A percentile compares a stretch with the other conserved stretches of the same genome.
These are phyloP conservation scores for Ustilaginoidea virens DNA, from an alignment of 2,329 filamentous ascomycete genomes.

Conservation along the genomic window DNA sequence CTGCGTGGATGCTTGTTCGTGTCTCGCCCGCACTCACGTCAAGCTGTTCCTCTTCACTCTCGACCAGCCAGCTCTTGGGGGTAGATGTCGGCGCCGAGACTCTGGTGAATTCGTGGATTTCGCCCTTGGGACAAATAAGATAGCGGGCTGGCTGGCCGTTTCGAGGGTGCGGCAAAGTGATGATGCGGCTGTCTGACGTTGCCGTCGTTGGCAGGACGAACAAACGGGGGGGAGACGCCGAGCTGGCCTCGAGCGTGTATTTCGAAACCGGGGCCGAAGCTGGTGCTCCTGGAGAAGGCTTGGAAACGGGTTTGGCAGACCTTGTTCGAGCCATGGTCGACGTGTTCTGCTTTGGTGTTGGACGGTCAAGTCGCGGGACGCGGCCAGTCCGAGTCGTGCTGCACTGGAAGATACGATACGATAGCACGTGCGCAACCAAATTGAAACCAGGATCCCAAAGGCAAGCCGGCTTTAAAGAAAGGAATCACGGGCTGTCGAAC, in stretches of 20 bases:
- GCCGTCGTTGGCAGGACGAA: constrained; percentile 46
- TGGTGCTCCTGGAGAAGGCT: constrained; percentile 12
- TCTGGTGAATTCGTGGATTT: constrained; percentile 50
- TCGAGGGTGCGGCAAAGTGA: constrained; percentile 45
- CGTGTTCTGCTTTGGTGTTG: no score
- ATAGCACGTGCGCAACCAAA: no score
- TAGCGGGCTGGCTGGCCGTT: constrained; percentile 40
- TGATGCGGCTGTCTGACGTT: constrained; percentile 37
- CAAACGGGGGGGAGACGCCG: constrained; percentile 32
- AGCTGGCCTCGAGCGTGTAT: constrained; percentile 24
- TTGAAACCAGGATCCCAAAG: no score
- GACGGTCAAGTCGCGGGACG: background rate
- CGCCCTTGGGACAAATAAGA: constrained; percentile 43
- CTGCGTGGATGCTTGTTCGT: constrained; percentile 8
- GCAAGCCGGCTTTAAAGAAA: no score
- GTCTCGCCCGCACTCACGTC: constrained; percentile 9
- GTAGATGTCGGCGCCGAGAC: constrained; percentile 35
- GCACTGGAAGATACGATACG: no score
- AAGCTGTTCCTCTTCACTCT: constrained; percentile 12
- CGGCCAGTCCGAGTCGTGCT: background rate
- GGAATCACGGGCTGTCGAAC: no score
- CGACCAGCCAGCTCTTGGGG: constrained; percentile 48
- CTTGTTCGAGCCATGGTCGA: constrained; percentile 37
- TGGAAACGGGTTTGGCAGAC: constrained; percentile 20
- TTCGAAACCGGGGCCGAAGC: constrained; percentile 15